These are phyloP conservation scores for Zymoseptoria ardabiliae DNA, from an alignment of 2,329 filamentous ascomycete species.

Conservation along the genomic window DNA sequence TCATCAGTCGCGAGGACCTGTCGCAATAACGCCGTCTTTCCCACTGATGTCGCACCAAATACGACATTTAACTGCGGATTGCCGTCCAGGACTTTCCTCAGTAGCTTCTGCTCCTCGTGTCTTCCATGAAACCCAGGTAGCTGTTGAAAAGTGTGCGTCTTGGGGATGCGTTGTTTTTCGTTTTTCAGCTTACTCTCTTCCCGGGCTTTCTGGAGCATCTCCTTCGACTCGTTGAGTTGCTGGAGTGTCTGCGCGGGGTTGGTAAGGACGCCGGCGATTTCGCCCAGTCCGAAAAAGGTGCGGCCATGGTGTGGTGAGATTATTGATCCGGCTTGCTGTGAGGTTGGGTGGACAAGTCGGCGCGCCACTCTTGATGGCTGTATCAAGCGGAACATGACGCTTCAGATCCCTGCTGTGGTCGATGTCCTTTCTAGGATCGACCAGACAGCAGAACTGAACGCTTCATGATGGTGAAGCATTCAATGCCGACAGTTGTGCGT, in stretches of 20 bases:
- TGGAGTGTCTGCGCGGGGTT: conserved; percentile 13
- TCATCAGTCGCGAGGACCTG: conserved; percentile 15
- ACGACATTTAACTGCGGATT: conserved; percentile 14
- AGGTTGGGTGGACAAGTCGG: not conserved
- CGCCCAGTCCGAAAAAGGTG: conserved; percentile 12
- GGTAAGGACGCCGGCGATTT: conserved; percentile 10
- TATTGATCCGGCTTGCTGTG: not conserved
- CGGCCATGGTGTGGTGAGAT: not conserved
- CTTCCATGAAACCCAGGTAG: conserved; percentile 15
- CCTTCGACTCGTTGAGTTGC: conserved; percentile 14
- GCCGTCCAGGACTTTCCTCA: conserved; percentile 10
- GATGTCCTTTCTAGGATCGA: not conserved
- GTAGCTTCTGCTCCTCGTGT: conserved; percentile 8
- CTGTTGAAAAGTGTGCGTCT: conserved; percentile 12
- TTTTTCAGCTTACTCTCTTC: conserved; percentile 11
- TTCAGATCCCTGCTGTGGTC: not conserved
- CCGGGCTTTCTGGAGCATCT: conserved; percentile 13
- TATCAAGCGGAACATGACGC: not conserved
- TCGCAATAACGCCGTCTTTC: conserved; percentile 14
- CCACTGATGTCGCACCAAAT: conserved; percentile 15
- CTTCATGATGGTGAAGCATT: not conserved
- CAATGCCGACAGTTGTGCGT: not conserved
- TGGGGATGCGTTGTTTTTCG: conserved; percentile 13
- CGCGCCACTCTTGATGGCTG: not conserved
- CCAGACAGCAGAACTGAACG: not conserved